Conservation (phyloP, 352 stramenopile genomes). For the Phytopythium litorale region DNA sequence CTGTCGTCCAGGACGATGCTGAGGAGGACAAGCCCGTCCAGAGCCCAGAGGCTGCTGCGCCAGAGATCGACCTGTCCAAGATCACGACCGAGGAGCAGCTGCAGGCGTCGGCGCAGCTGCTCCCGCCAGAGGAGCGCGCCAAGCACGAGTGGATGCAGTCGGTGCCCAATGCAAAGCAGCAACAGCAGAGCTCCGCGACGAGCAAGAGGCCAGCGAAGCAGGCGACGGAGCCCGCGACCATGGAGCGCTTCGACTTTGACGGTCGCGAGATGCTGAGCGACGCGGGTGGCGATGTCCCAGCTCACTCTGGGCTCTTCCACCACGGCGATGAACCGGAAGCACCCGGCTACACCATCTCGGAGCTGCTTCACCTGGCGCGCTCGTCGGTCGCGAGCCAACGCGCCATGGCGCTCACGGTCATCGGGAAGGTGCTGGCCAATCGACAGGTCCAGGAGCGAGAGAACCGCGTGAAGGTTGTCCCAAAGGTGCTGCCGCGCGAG, state of each 20-base stretch:
- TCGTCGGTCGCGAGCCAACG: slow-evolving; percentile 72
- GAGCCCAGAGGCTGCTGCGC: not conserved
- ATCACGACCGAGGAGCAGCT: slow-evolving; percentile 71
- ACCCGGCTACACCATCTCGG: slow-evolving; percentile 67
- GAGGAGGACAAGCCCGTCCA: slow-evolving; percentile 7
- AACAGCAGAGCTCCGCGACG: slow-evolving; percentile 12
- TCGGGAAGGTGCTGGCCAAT: slow-evolving; percentile 60
- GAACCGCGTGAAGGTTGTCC: slow-evolving; percentile 1
- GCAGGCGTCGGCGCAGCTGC: slow-evolving; percentile 26
- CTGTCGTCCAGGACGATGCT: slow-evolving; percentile 11
- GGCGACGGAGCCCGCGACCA: slow-evolving; percentile 21
- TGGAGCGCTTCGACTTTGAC: slow-evolving; percentile 70
- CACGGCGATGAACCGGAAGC: slow-evolving; percentile 71
- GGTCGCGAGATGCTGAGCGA: slow-evolving; percentile 25
- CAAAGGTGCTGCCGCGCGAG: slow-evolving; percentile 36
- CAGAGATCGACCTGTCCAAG: slow-evolving; percentile 33
- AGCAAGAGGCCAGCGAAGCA: slow-evolving; percentile 12
- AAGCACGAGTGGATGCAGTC: slow-evolving; percentile 78
- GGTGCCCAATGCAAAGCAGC: not conserved
- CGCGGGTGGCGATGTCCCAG: slow-evolving; percentile 18
- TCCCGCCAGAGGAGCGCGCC: slow-evolving; percentile 62
- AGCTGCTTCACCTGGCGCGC: slow-evolving; percentile 67
- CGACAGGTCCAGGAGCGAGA: slow-evolving; percentile 18
- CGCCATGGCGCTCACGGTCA: slow-evolving; percentile 52
- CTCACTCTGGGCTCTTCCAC: slow-evolving; percentile 73